A percentile compares a stretch with the other conserved stretches of the same genome.
phyloP scores from a whole-genome alignment of 768 basidiomycete species.

The Suillus subluteus region DNA sequence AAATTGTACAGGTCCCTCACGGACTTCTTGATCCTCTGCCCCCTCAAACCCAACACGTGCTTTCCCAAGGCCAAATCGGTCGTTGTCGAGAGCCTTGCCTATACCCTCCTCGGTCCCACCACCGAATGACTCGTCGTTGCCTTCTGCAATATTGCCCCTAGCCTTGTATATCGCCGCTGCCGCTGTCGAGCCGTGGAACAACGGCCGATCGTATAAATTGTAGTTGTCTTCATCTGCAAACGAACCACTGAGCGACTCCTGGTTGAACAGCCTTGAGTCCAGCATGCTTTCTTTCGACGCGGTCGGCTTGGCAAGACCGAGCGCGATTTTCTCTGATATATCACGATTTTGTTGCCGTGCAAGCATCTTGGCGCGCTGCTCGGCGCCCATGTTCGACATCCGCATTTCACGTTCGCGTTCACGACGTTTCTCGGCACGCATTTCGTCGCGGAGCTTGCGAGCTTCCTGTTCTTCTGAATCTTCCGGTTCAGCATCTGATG shows the following conservation, averaged over 20 bases:
- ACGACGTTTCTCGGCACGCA: slow-evolving; percentile 88
- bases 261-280: slow-evolving; percentile 97
- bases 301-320: slow-evolving; percentile 97
- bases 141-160: slow-evolving; percentile 80
- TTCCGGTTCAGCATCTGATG: slow-evolving; percentile 57
- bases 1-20: slow-evolving; percentile 96
- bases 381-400: slow-evolving; percentile 98
- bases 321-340: slow-evolving; percentile 98
- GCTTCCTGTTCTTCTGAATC: slow-evolving; percentile 84
- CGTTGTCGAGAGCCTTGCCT: slow-evolving; percentile 85
- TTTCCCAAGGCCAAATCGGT: slow-evolving; percentile 89
- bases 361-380: slow-evolving; percentile 93
- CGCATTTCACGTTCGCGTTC: slow-evolving; percentile 97
- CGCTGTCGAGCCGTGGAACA: slow-evolving; percentile 95
- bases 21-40: slow-evolving; percentile 79
- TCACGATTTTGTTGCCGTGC: slow-evolving; percentile 97
- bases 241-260: slow-evolving; percentile 78
- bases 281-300: slow-evolving; percentile 96
- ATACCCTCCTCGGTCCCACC: slow-evolving; percentile 97
- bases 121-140: slow-evolving; percentile 90
- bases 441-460: slow-evolving; percentile 82
- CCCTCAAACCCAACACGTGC: slow-evolving; percentile 90
- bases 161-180: slow-evolving; percentile 99
- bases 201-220: slow-evolving; percentile 89
- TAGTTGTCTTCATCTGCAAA: slow-evolving; percentile 96